Evolutionary conservation across 345 rosid species (phyloP), one percentile per base, ranked within the genome.

Genomic region (Salix suchowensis): DNA sequence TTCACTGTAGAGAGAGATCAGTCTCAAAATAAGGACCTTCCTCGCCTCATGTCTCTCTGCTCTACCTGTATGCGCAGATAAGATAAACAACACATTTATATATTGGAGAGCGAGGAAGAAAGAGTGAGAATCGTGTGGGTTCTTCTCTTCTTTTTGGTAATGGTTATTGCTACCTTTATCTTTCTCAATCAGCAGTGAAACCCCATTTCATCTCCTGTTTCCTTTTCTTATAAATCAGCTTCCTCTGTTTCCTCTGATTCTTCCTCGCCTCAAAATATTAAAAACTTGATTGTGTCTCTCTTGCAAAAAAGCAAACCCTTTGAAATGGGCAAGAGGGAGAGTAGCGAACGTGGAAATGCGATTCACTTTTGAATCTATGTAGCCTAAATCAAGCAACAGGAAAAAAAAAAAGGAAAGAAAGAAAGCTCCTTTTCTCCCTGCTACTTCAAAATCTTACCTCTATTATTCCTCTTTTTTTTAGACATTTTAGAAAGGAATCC

Each of bases 81-180:
- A 16, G 26, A 24, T 15, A 15, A 7, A 40, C 18, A 32, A 13
- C 32, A 13, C 67, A 16, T 64, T 4, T 64, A 13, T 66, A 23
- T 34, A 28, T 30, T 16, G 39, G 39, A 30, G 34, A 12, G 67
- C 34, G 68, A 65, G 65, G 54, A 30, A 54, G 66, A 69, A n/a
- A 58, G 67, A 15, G 77, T 60, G 71, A 77, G 72, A 80, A 66
- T 77, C 77, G 74, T 76, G 86, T 42, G 82, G 76, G 9, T 79
- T 78, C 81, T 76, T 74, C 78, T 72, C 74, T 79, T 58, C 74
- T 42, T 36, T 69, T 74, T 52, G 15, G 18, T 12, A 44, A 28
- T 71, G 62, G 50, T 65, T 65, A 18, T 26, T 39, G 50, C 40
- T 9, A 1, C 40, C 72, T 54, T 30, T 40, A 48, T 13, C 62